A percentile compares a stretch with the other conserved stretches of the same genome.
Evolutionary conservation across 2,329 filamentous ascomycete species (phyloP).

Genomic region (Colletotrichum eleusines): DNA sequence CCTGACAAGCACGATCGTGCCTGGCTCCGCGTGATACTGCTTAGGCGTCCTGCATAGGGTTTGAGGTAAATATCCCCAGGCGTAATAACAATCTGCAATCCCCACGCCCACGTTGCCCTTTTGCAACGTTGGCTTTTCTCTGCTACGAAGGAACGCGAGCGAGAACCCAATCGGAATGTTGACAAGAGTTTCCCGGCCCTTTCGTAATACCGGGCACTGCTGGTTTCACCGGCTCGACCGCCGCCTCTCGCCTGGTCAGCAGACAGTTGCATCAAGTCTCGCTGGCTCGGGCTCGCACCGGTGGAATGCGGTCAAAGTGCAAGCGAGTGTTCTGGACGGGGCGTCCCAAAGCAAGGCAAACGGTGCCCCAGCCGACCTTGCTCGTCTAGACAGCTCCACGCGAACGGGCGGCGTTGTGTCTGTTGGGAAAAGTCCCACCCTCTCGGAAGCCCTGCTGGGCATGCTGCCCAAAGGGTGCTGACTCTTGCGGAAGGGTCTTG

Average conservation of each 20-base stretch:
- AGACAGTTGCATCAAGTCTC: constrained; percentile 7
- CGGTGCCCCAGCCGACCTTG: background rate
- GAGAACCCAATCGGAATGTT: constrained; percentile 17
- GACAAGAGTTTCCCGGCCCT: background rate
- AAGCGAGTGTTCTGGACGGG: background rate
- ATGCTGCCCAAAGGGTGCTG: too few species aligned
- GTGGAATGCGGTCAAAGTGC: too few species aligned
- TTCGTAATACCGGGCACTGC: background rate
- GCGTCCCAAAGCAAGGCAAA: background rate
- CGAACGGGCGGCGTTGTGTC: background rate
- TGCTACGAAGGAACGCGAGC: background rate
- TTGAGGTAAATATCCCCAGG: background rate
- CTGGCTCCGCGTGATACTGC: background rate
- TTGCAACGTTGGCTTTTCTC: background rate
- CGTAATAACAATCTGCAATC: background rate
- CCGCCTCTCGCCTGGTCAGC: background rate
- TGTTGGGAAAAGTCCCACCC: too few species aligned
- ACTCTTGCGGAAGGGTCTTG: background rate
- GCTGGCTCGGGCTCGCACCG: background rate
- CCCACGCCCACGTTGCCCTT: background rate
- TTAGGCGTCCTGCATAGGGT: background rate
- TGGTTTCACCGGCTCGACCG: background rate
- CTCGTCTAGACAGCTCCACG: background rate
- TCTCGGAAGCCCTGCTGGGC: too few species aligned
- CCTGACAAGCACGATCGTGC: background rate